Conservation (phyloP, 1,284 basidiomycete genomes). For the Peniophora sp. region DNA sequence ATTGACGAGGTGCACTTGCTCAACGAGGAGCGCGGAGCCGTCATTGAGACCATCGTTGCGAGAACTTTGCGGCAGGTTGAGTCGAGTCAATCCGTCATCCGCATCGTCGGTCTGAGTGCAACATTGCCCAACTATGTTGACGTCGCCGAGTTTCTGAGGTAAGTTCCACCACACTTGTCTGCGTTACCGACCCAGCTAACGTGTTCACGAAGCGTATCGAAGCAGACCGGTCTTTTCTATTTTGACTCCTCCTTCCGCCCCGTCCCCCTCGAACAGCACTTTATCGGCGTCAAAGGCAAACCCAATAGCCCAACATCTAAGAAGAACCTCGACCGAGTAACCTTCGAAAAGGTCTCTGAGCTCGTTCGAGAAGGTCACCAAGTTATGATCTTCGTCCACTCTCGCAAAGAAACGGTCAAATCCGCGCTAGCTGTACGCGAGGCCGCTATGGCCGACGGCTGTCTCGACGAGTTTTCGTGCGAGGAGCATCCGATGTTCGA, state of each 20-base stretch:
- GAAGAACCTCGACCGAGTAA: slow-evolving; percentile 85
- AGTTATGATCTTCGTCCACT: slow-evolving; percentile 99
- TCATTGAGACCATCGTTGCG: slow-evolving; percentile 98
- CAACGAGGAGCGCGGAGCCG: slow-evolving; percentile 96
- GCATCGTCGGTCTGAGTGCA: slow-evolving; percentile 98
- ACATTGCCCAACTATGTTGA: slow-evolving; percentile 98
- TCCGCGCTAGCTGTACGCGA: slow-evolving; percentile 84
- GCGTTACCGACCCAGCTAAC: slow-evolving; percentile 1
- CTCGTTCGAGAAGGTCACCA: slow-evolving; percentile 88
- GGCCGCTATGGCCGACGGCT: slow-evolving; percentile 68
- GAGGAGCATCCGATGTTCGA: slow-evolving; percentile 71
- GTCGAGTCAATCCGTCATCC: slow-evolving; percentile 92
- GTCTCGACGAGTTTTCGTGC: slow-evolving; percentile 72
- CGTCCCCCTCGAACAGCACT: slow-evolving; percentile 96
- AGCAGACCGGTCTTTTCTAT: slow-evolving; percentile 90
- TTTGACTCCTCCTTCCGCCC: slow-evolving; percentile 98
- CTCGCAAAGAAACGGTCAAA: slow-evolving; percentile 97
- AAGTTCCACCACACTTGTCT: slow-evolving; percentile 9
- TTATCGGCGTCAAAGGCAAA: slow-evolving; percentile 94
- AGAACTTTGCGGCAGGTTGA: slow-evolving; percentile 95
- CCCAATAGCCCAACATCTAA: slow-evolving; percentile 67
- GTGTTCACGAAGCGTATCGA: slow-evolving; percentile 62
- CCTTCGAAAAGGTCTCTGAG: slow-evolving; percentile 86
- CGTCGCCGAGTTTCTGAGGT: slow-evolving; percentile 93
- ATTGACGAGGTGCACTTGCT: slow-evolving; percentile 98